Percentiles rank a stretch among this genome's conserved stretches.
These are phyloP conservation scores for Scheffersomyces quercinus DNA, from an alignment of 1,139 yeast species.

Conservation along the genomic window DNA sequence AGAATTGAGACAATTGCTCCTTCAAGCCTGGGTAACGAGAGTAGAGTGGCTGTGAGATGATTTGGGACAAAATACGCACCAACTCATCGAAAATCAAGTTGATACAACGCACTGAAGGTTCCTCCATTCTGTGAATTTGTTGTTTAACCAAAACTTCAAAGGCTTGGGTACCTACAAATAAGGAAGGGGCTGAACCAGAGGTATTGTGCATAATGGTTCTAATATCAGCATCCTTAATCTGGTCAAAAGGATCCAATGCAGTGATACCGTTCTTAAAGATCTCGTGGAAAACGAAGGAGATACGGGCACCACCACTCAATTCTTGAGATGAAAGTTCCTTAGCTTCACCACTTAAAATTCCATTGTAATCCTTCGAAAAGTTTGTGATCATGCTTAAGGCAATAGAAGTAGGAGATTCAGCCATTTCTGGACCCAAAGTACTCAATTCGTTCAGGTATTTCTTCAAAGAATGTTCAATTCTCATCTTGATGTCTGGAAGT, in stretches of 20 bases:
- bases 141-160: slow-evolving; percentile 95
- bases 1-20: slow-evolving; percentile 79
- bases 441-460: slow-evolving; percentile 80
- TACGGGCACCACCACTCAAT: slow-evolving; percentile 96
- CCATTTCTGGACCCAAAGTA: slow-evolving; percentile 79
- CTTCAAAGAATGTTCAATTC: slow-evolving; percentile 81
- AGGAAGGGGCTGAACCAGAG: slow-evolving; percentile 95
- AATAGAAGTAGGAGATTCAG: slow-evolving; percentile 86
- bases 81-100: slow-evolving; percentile 91
- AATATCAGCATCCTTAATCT: slow-evolving; percentile 93
- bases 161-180: slow-evolving; percentile 96
- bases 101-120: slow-evolving; percentile 87
- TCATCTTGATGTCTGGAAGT: slow-evolving; percentile 87
- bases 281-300: slow-evolving; percentile 96
- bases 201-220: slow-evolving; percentile 98
- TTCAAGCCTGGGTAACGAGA: slow-evolving; percentile 87
- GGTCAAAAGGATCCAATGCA: slow-evolving; percentile 95
- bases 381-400: slow-evolving; percentile 91
- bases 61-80: slow-evolving; percentile 85
- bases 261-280: slow-evolving; percentile 89
- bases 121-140: slow-evolving; percentile 93
- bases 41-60: slow-evolving; percentile 77
- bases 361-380: slow-evolving; percentile 87
- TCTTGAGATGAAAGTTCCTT: slow-evolving; percentile 84
- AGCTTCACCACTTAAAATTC: slow-evolving; percentile 91